Percentiles rank a stretch among this genome's conserved stretches.
These are phyloP conservation scores for Fusarium miscanthi DNA, from an alignment of 2,329 filamentous ascomycete species.

Conservation along the genomic window DNA sequence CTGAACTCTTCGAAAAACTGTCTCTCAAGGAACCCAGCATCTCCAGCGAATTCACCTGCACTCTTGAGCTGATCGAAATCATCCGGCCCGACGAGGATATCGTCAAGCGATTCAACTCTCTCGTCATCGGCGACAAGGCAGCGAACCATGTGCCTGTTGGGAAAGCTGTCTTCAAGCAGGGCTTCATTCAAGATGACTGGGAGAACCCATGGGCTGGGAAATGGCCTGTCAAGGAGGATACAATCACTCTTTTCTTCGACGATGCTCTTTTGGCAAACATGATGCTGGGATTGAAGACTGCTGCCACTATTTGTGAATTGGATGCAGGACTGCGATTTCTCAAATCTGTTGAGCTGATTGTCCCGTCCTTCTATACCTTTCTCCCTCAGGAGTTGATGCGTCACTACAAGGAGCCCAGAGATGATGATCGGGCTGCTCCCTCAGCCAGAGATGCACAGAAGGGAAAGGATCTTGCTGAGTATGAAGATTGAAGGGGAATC, in stretches of 20 bases:
- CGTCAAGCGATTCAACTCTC: slow-evolving; percentile 57
- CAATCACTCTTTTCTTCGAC: slow-evolving; percentile 73
- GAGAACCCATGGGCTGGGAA: slow-evolving; percentile 48
- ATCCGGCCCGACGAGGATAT: slow-evolving; percentile 56
- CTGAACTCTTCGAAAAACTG: slow-evolving; percentile 48
- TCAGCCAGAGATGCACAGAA: slow-evolving; percentile 53
- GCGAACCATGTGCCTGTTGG: slow-evolving; percentile 57
- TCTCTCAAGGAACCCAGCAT: slow-evolving; percentile 47
- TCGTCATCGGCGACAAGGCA: slow-evolving; percentile 50
- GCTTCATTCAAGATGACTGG: slow-evolving; percentile 61
- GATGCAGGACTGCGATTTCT: slow-evolving; percentile 74
- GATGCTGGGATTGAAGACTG: slow-evolving; percentile 73
- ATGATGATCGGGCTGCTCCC: slow-evolving; percentile 57
- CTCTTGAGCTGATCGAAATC: slow-evolving; percentile 70
- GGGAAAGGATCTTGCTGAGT: slow-evolving; percentile 36
- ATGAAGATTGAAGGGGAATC: slow-evolving; percentile 24
- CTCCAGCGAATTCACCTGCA: slow-evolving; percentile 61
- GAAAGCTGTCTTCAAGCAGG: slow-evolving; percentile 55
- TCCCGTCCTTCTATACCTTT: slow-evolving; percentile 72
- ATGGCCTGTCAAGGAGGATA: slow-evolving; percentile 29
- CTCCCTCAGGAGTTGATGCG: slow-evolving; percentile 77
- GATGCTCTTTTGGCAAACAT: slow-evolving; percentile 63
- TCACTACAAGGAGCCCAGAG: slow-evolving; percentile 68
- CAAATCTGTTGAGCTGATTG: slow-evolving; percentile 65
- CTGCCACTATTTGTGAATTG: slow-evolving; percentile 65